Evolutionary conservation across 2,329 filamentous ascomycete genomes (phyloP).

Genomic region (Fusarium protoensiforme): DNA sequence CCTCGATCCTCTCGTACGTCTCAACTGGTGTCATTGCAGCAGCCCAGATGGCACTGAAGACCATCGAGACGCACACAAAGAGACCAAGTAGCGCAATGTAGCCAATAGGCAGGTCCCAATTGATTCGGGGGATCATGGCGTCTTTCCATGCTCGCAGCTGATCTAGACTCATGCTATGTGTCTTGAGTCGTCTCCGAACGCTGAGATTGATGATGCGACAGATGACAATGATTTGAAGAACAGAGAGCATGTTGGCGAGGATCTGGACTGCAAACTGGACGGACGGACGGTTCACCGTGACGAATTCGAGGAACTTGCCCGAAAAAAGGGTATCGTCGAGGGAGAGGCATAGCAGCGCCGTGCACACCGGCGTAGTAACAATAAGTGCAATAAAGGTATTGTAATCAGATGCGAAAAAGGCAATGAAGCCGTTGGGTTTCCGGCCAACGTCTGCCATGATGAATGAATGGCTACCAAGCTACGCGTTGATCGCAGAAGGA

Average conservation of each 20-base stretch:
- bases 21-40: slow-evolving; percentile 39
- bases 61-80: slow-evolving; percentile 17
- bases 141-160: slow-evolving; percentile 18
- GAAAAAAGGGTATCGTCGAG: slow-evolving; percentile 6
- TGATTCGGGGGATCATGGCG: slow-evolving; percentile 12
- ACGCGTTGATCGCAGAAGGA: background rate
- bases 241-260: slow-evolving; percentile 7
- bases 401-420: slow-evolving; percentile 17
- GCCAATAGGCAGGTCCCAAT: slow-evolving; percentile 16
- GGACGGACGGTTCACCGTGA: background rate
- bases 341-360: slow-evolving; percentile 7
- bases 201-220: slow-evolving; percentile 16
- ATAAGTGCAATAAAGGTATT: slow-evolving; percentile 16
- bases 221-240: background rate
- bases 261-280: slow-evolving; percentile 16
- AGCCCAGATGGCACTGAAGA: slow-evolving; percentile 33
- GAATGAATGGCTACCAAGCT: background rate
- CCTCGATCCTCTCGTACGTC: background rate
- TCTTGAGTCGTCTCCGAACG: slow-evolving; percentile 12
- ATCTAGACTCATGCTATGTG: slow-evolving; percentile 16
- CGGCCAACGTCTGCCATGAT: background rate
- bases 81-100: background rate
- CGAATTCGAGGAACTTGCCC: background rate
- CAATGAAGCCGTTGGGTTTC: background rate
- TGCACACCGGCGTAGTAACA: slow-evolving; percentile 12